Evolutionary conservation across 768 basidiomycete species (phyloP).

Genomic region (Amanita exitialis): DNA sequence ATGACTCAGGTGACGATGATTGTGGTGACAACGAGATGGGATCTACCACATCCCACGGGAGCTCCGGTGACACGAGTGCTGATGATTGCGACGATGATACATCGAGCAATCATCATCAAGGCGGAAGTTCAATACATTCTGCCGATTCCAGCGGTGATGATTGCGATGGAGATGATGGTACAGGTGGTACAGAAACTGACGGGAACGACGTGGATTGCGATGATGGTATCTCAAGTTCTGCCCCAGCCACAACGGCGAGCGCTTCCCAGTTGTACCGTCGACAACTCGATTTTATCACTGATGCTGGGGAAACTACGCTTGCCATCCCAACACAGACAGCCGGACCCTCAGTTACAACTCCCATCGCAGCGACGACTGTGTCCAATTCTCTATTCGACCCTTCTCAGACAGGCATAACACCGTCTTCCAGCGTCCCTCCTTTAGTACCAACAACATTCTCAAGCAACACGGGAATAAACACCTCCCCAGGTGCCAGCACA

Average conservation of each 20-base stretch:
- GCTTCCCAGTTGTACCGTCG: background rate
- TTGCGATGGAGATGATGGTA: constrained; percentile 7
- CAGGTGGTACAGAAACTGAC: background rate
- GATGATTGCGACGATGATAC: constrained; percentile 8
- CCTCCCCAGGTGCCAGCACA: too few species aligned
- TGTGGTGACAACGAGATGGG: background rate
- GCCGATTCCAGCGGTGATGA: background rate
- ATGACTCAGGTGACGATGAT: too few species aligned
- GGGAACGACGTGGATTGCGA: constrained; percentile 9
- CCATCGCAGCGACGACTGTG: background rate
- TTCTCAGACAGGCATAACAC: too few species aligned
- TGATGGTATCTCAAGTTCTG: constrained; percentile 7
- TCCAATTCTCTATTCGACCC: too few species aligned
- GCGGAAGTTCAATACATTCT: constrained; percentile 1
- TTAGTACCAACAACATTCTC: too few species aligned
- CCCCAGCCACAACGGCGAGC: background rate
- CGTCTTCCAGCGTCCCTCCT: too few species aligned
- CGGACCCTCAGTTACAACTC: background rate
- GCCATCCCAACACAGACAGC: background rate
- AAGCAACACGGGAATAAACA: too few species aligned
- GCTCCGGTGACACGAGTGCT: too few species aligned
- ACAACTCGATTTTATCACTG: background rate
- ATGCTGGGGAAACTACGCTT: background rate
- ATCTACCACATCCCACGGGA: background rate
- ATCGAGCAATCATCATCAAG: background rate